Conservation (phyloP, 805 yeast species). For the Clavispora fructus region DNA sequence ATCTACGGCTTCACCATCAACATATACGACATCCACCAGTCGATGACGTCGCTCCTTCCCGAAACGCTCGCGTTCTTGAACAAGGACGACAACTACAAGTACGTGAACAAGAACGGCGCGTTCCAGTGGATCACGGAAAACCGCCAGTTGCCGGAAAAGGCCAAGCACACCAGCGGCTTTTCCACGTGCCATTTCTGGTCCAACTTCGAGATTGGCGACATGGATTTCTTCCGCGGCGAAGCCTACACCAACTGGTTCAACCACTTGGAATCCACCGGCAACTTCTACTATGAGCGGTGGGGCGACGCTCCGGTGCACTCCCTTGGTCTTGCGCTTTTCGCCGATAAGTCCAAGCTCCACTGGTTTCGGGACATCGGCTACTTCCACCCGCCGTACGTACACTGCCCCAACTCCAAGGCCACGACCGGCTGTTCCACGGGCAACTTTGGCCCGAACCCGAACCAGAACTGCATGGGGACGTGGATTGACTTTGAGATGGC, state of each 20-base stretch:
- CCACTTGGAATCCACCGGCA: constrained; percentile 62
- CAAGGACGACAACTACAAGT: constrained; percentile 52
- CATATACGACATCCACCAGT: constrained; percentile 64
- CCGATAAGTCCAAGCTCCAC: constrained; percentile 63
- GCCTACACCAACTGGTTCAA: constrained; percentile 63
- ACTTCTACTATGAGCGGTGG: constrained; percentile 88
- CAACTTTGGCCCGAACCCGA: constrained; percentile 46
- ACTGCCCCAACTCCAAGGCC: constrained; percentile 57
- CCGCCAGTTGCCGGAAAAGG: constrained; percentile 46
- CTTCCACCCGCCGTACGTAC: constrained; percentile 65
- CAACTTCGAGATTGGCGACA: constrained; percentile 78
- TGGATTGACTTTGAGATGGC: constrained; percentile 51
- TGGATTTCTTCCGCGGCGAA: constrained; percentile 72
- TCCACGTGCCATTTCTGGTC: constrained; percentile 89
- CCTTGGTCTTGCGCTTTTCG: constrained; percentile 66
- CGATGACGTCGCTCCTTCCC: constrained; percentile 64
- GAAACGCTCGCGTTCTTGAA: constrained; percentile 57
- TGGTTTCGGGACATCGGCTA: constrained; percentile 89
- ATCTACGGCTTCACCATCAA: constrained; percentile 70
- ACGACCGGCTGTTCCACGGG: constrained; percentile 52
- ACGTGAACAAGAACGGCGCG: constrained; percentile 44
- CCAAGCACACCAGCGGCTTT: constrained; percentile 40
- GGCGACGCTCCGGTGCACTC: constrained; percentile 93
- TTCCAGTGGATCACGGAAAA: constrained; percentile 49
- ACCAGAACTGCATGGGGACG: constrained; percentile 69